Evolutionary conservation across 768 basidiomycete species (phyloP).

Genomic region (Dictyophora rubrovolvata): DNA sequence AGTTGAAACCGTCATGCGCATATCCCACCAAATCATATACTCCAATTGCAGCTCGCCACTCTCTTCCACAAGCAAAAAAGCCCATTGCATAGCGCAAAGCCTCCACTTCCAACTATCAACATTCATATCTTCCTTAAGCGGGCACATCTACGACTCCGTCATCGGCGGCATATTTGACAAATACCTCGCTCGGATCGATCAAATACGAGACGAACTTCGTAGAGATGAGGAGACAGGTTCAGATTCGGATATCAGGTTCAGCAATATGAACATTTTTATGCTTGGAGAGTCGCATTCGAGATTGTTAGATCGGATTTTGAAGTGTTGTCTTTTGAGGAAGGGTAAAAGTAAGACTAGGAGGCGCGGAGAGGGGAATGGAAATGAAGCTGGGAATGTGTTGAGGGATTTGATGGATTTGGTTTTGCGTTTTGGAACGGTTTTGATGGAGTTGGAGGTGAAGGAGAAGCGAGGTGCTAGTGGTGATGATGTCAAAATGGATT

Average conservation of each 20-base stretch:
- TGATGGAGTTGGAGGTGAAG: conserved; percentile 42
- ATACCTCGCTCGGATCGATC: conserved; percentile 40
- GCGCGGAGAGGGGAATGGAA: neutral
- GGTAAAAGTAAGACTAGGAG: conserved; percentile 14
- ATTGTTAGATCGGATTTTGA: conserved; percentile 65
- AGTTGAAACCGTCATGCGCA: conserved; percentile 62
- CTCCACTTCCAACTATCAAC: conserved; percentile 67
- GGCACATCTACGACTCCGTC: conserved; percentile 72
- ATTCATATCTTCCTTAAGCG: conserved; percentile 56
- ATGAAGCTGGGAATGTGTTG: conserved; percentile 59
- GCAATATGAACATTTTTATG: conserved; percentile 65
- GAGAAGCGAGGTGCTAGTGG: conserved; percentile 23
- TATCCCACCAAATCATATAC: conserved; percentile 56
- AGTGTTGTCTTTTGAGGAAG: conserved; percentile 62
- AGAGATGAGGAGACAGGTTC: neutral
- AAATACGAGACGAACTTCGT: conserved; percentile 11
- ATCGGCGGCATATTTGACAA: conserved; percentile 68
- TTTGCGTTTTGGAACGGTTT: conserved; percentile 53
- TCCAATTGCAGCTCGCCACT: conserved; percentile 16
- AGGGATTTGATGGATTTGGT: conserved; percentile 53
- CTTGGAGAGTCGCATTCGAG: conserved; percentile 57
- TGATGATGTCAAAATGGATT: neutral
- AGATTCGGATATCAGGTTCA: neutral
- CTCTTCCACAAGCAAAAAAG: conserved; percentile 30
- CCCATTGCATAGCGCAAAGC: conserved; percentile 35